Percentiles rank a stretch among this genome's conserved stretches.
Conservation (phyloP, 2,329 filamentous ascomycete species). For the Pseudofabraea citricarpa region DNA sequence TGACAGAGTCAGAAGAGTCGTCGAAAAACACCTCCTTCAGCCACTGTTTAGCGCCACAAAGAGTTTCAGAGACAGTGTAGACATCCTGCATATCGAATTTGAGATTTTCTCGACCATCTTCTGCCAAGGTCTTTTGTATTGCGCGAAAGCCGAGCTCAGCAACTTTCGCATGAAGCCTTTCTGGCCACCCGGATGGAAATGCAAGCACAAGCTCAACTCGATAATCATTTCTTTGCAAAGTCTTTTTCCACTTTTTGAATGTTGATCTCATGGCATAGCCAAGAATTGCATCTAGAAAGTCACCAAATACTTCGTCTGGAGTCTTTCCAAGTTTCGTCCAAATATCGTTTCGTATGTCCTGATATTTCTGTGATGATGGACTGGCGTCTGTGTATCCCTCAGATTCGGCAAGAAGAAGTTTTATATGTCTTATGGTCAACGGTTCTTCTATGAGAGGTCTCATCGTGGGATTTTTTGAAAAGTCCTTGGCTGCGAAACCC, state of each 20-base stretch:
- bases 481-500: background rate
- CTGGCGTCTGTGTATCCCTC: background rate
- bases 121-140: constrained; percentile 4
- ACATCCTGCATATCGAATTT: constrained; percentile 11
- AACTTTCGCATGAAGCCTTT: constrained; percentile 7
- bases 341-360: background rate
- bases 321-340: background rate
- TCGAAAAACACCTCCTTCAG: constrained; percentile 5
- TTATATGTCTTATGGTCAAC: background rate
- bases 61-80: constrained; percentile 12
- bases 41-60: constrained; percentile 12
- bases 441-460: too few species aligned
- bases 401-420: background rate
- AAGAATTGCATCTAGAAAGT: background rate
- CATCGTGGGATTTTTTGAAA: background rate
- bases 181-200: constrained; percentile 13
- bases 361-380: background rate
- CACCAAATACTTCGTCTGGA: background rate
- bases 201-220: constrained; percentile 10
- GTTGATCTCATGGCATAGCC: background rate
- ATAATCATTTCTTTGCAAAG: background rate
- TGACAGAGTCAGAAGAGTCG: too few species aligned
- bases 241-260: background rate
- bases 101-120: constrained; percentile 3
- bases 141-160: constrained; percentile 7